Conservation (phyloP, 345 rosid genomes). For the Mercurialis annua region DNA sequence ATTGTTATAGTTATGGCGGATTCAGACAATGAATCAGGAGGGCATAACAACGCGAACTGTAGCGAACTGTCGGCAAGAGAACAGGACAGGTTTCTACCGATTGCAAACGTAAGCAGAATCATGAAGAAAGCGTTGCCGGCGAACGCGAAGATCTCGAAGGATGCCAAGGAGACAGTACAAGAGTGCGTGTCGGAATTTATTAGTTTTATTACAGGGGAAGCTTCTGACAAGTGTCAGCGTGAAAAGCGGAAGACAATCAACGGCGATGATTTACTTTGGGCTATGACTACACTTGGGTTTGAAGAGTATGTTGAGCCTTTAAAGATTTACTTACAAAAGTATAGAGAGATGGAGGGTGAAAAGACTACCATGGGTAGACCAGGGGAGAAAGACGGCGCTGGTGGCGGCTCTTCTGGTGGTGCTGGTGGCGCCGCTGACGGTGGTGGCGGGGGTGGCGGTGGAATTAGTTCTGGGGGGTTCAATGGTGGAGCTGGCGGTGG, state of each 20-base stretch:
- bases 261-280: slow-evolving; percentile 73
- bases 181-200: slow-evolving; percentile 81
- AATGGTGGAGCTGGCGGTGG: background rate
- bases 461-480: slow-evolving; percentile 6
- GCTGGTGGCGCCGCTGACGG: background rate
- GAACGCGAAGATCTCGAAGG: slow-evolving; percentile 68
- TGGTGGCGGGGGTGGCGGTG: slow-evolving; percentile 12
- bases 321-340: slow-evolving; percentile 62
- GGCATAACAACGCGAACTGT: slow-evolving; percentile 31
- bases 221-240: slow-evolving; percentile 72
- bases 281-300: slow-evolving; percentile 68
- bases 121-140: slow-evolving; percentile 73
- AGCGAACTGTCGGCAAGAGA: slow-evolving; percentile 40
- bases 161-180: slow-evolving; percentile 68
- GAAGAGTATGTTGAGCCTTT: slow-evolving; percentile 64
- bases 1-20: slow-evolving; percentile 45
- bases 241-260: slow-evolving; percentile 76
- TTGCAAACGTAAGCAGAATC: slow-evolving; percentile 71
- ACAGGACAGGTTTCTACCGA: slow-evolving; percentile 67
- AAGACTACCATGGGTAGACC: slow-evolving; percentile 37
- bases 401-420: slow-evolving; percentile 6
- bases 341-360: slow-evolving; percentile 67
- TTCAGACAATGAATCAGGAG: slow-evolving; percentile 64
- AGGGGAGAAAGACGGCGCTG: slow-evolving; percentile 34
- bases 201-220: slow-evolving; percentile 70